phyloP scores from a whole-genome alignment of 208 protist species.

The Spongospora subterranea region DNA sequence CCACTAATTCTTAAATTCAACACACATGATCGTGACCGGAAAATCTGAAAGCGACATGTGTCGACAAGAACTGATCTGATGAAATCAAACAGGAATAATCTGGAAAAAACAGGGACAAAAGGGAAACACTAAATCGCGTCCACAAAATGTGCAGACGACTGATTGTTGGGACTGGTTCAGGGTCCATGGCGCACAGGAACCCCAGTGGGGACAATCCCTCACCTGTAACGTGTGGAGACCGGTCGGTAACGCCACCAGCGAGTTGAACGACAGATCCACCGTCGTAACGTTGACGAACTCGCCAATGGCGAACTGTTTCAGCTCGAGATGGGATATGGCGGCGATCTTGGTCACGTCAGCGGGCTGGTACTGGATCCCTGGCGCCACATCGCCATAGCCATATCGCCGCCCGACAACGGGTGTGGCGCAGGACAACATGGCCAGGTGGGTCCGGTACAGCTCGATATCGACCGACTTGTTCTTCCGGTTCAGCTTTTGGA shows the following conservation, averaged over 20 bases:
- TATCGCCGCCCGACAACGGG: constrained; percentile 5
- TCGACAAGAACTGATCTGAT: no score
- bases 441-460: background rate
- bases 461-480: constrained; percentile 26
- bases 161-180: no score
- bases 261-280: background rate
- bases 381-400: background rate
- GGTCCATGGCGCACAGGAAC: background rate
- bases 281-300: background rate
- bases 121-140: no score
- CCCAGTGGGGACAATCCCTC: background rate
- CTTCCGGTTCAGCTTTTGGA: background rate
- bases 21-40: no score
- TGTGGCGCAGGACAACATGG: constrained; percentile 9
- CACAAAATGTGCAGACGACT: no score
- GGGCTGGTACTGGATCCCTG: constrained; percentile 38
- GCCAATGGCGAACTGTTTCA: background rate
- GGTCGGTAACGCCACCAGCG: background rate
- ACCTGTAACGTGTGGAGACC: background rate
- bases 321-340: background rate
- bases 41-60: no score
- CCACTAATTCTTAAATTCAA: no score
- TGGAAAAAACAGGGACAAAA: no score
- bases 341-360: background rate
- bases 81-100: no score